Conservation (phyloP, 1,284 basidiomycete genomes). For the Violaceomyces palustris region DNA sequence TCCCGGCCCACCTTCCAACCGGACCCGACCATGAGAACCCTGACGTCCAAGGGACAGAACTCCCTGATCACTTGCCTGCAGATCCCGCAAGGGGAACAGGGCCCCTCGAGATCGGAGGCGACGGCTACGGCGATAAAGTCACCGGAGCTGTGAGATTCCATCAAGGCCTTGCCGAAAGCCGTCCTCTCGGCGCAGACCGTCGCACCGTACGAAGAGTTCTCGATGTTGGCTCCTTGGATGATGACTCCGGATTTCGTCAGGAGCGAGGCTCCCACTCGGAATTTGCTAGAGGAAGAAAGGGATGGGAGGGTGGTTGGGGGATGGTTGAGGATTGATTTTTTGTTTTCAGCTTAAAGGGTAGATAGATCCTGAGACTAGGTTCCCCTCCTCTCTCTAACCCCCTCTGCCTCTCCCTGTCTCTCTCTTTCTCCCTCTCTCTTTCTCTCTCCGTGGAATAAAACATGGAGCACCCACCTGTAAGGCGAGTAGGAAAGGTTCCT, state of each 20-base stretch:
- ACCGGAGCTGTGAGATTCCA: conserved; percentile 15
- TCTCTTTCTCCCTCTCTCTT: not conserved
- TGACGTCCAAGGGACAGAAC: conserved; percentile 68
- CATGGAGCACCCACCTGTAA: conserved; percentile 31
- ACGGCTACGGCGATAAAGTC: conserved; percentile 42
- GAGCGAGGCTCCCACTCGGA: conserved; percentile 80
- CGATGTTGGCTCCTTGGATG: conserved; percentile 77
- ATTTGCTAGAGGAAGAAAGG: conserved; percentile 61
- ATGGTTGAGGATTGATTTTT: too few species aligned
- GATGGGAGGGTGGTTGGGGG: too few species aligned
- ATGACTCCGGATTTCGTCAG: conserved; percentile 66
- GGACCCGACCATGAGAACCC: conserved; percentile 70
- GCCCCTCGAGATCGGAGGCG: conserved; percentile 29
- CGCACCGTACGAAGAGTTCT: conserved; percentile 82
- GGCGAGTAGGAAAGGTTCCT: conserved; percentile 43
- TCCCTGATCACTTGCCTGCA: conserved; percentile 87
- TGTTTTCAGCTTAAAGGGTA: too few species aligned
- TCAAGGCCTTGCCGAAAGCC: conserved; percentile 36
- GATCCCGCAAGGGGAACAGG: conserved; percentile 65
- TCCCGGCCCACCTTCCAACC: conserved; percentile 58
- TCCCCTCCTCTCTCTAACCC: too few species aligned
- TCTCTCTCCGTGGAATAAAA: not conserved
- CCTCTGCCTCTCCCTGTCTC: conserved; percentile 4
- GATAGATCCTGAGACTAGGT: too few species aligned
- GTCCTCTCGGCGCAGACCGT: conserved; percentile 49